Base-by-base conservation (phyloP, 1,139 yeast species). In the Arxiozyma telluris region DNA sequence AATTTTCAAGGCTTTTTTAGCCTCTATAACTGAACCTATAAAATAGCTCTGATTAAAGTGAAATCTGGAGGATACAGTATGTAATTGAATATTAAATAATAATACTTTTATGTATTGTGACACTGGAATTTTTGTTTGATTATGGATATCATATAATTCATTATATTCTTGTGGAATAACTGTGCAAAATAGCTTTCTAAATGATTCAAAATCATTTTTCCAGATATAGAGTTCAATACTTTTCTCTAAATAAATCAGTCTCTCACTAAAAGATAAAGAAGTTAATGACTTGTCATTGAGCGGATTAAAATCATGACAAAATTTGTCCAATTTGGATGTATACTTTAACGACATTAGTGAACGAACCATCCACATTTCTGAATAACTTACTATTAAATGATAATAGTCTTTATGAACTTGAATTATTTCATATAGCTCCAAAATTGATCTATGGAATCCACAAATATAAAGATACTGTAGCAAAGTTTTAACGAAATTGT, bases 391-490 rank as follows among this genome's bases (percentile, higher is more conserved):
- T 17, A 64, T 18, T 12, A 55, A 38, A 11, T 54, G 30, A 48
- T 49, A 61, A 44, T 57, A 59, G 4, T 45, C 23, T 8, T 41
- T 47, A 7, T 53, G 51, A 8, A 47, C 30, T 39, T 54, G 45
- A 7, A 63, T 44, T 17, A 43, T 23, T 7, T 49, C 43, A 7
- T 58, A 46, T n/a, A 76, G 53, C 3, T 59, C 53, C 12, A 68
- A 57, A 4, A 69, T 50, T 8, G 66, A 54, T 22, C 72, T 73
- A 50, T 72, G 65, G 45, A 73, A 66, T 18, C 72, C 71, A 58
- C 73, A 73, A 52, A 70, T 75, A 49, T 65, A 67, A 56, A 79
- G 64, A 59, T 72, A 78, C 5, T 61, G 61, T 3, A 76, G 57
- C 17, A 77, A 54, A 15, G 60, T 59, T 41, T 61, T 63, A 6